phyloP scores from a whole-genome alignment of 179 eudicot species.

The Patellifolia procumbens region DNA sequence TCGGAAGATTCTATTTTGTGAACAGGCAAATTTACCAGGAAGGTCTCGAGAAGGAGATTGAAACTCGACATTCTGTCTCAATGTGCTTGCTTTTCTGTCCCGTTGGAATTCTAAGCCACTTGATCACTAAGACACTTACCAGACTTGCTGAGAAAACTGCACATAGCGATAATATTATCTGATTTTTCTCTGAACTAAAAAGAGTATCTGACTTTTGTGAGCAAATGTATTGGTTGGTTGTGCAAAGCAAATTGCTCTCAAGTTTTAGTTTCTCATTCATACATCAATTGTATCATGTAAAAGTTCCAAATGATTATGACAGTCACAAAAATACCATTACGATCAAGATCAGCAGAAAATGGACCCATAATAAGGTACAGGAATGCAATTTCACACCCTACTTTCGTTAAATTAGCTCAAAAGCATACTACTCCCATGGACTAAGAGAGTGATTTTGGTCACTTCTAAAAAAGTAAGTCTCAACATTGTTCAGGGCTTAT shows the following conservation, averaged over 20 bases:
- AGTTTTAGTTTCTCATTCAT: background rate
- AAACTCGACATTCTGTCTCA: constrained; percentile 90
- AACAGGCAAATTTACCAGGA: constrained; percentile 80
- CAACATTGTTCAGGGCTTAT: too few species aligned
- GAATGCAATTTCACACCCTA: too few species aligned
- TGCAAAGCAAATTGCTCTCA: background rate
- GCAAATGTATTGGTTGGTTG: background rate
- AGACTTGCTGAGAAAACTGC: constrained; percentile 16
- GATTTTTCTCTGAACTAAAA: background rate
- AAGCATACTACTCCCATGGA: too few species aligned
- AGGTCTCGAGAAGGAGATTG: constrained; percentile 68
- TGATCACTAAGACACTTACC: constrained; percentile 59
- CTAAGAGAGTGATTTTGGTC: too few species aligned
- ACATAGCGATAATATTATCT: constrained; percentile 18
- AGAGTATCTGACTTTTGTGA: background rate
- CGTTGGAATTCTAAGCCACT: constrained; percentile 70
- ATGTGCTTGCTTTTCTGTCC: constrained; percentile 87
- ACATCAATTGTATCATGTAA: too few species aligned
- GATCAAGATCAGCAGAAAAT: background rate
- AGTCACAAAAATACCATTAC: background rate
- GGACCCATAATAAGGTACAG: background rate
- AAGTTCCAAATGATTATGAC: too few species aligned
- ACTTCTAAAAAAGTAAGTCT: too few species aligned
- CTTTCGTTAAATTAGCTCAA: too few species aligned
- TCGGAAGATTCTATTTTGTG: background rate